Percentiles rank a stretch among this genome's conserved stretches.
phyloP scores from a whole-genome alignment of 2,329 filamentous ascomycete genomes.

The Neospermospora avenae region DNA sequence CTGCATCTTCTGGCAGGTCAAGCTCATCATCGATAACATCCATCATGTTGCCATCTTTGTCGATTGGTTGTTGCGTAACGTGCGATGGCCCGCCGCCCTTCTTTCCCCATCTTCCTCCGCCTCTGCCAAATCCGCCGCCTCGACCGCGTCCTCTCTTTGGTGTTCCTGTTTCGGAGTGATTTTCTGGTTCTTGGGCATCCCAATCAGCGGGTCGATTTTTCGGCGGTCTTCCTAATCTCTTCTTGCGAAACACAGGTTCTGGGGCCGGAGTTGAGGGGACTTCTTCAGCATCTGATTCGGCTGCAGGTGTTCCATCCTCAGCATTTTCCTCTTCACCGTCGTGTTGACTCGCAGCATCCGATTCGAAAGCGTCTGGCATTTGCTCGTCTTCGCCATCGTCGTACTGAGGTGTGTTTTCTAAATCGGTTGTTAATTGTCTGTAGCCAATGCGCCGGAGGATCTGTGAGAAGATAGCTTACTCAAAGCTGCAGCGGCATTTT shows the following conservation, averaged over 20 bases:
- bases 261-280: conserved; percentile 34
- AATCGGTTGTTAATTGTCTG: conserved; percentile 6
- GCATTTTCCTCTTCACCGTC: conserved; percentile 44
- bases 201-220: conserved; percentile 82
- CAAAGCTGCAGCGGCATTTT: conserved; percentile 51
- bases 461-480: conserved; percentile 39
- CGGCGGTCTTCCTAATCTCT: conserved; percentile 77
- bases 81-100: conserved; percentile 65
- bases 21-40: conserved; percentile 92
- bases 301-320: conserved; percentile 42
- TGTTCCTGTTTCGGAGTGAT: conserved; percentile 41
- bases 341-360: conserved; percentile 29
- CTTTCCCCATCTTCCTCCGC: conserved; percentile 64
- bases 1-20: conserved; percentile 77
- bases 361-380: conserved; percentile 39
- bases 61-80: conserved; percentile 78
- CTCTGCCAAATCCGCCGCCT: conserved; percentile 47
- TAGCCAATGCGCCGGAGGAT: conserved; percentile 20
- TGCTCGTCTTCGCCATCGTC: conserved; percentile 45
- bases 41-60: conserved; percentile 90
- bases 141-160: conserved; percentile 63
- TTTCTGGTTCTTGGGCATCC: conserved; percentile 55
- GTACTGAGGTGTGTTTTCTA: conserved; percentile 48
- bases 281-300: conserved; percentile 49
- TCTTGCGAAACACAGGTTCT: conserved; percentile 63